A percentile compares a stretch with the other conserved stretches of the same genome.
These are phyloP conservation scores for Sporisorium exsertum DNA, from an alignment of 1,284 basidiomycete species.

Conservation along the genomic window DNA sequence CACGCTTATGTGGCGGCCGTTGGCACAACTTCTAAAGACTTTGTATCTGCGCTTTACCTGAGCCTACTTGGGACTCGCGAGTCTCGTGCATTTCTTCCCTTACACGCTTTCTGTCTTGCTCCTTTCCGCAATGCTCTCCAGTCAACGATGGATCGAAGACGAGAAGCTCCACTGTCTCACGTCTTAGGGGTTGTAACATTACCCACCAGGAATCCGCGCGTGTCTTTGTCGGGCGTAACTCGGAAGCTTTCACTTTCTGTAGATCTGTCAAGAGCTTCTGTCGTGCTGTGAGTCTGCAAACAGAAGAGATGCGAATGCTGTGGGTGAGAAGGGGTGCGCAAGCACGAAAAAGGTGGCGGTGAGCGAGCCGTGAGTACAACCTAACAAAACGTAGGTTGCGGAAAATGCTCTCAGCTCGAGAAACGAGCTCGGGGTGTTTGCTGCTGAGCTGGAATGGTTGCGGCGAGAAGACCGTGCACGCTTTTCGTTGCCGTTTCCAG, in stretches of 20 bases:
- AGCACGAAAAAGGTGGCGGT: too few species aligned
- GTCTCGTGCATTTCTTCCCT: neutral
- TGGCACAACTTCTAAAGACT: neutral
- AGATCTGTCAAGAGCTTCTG: neutral
- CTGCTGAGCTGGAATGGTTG: conserved; percentile 2
- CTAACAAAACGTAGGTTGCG: neutral
- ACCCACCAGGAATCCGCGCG: neutral
- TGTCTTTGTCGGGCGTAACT: neutral
- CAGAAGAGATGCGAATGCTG: neutral
- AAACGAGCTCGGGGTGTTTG: neutral
- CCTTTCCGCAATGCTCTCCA: neutral
- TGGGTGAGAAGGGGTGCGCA: neutral
- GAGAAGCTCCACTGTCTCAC: neutral
- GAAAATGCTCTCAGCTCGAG: neutral
- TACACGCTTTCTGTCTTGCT: neutral
- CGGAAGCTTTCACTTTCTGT: neutral
- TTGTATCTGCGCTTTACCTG: neutral
- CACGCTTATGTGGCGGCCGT: conserved; percentile 18
- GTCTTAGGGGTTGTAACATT: neutral
- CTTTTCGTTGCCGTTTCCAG: neutral
- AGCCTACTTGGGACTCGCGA: neutral
- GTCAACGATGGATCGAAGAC: neutral
- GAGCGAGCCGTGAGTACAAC: neutral
- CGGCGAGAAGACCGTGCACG: neutral
- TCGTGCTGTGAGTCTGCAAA: neutral